Percentiles rank a stretch among this genome's conserved stretches.
Conservation (phyloP, 441 rosid genomes). For the Croton laevigatus region DNA sequence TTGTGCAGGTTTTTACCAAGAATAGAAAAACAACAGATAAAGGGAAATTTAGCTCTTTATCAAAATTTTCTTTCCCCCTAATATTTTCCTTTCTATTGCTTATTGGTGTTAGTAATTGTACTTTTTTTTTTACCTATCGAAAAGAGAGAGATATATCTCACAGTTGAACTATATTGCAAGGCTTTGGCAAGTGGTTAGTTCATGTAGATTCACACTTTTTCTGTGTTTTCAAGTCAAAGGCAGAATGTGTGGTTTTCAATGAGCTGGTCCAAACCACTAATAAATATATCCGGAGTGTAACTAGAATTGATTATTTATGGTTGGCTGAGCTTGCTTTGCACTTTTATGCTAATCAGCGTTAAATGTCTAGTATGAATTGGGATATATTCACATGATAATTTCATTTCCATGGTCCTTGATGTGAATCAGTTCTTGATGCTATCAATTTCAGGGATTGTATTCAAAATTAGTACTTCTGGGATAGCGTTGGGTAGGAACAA, state of each 20-base stretch:
- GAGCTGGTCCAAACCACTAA: constrained; percentile 80
- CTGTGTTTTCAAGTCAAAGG: constrained; percentile 68
- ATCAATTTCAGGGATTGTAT: not conserved
- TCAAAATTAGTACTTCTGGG: not conserved
- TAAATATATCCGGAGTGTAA: constrained; percentile 73
- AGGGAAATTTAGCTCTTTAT: no score
- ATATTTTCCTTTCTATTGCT: no score
- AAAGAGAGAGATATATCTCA: constrained; percentile 1
- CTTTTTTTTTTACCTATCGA: not conserved
- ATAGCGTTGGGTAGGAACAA: no score
- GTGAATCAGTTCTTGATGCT: not conserved
- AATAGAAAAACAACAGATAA: no score
- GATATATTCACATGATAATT: not conserved
- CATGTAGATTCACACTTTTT: constrained; percentile 87
- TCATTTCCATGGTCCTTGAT: not conserved
- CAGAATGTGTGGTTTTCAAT: constrained; percentile 78
- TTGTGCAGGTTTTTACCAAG: constrained; percentile 8
- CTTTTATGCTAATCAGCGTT: constrained; percentile 52
- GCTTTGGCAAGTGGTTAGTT: constrained; percentile 78
- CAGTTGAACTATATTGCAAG: constrained; percentile 44
- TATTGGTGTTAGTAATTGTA: no score
- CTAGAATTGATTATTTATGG: constrained; percentile 81
- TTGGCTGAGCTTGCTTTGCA: constrained; percentile 87
- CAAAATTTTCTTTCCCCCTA: no score
- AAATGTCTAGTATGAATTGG: constrained; percentile 21